Evolutionary conservation across 2,329 filamentous ascomycete species (phyloP).

Genomic region (Paracoccidioides brasiliensis): DNA sequence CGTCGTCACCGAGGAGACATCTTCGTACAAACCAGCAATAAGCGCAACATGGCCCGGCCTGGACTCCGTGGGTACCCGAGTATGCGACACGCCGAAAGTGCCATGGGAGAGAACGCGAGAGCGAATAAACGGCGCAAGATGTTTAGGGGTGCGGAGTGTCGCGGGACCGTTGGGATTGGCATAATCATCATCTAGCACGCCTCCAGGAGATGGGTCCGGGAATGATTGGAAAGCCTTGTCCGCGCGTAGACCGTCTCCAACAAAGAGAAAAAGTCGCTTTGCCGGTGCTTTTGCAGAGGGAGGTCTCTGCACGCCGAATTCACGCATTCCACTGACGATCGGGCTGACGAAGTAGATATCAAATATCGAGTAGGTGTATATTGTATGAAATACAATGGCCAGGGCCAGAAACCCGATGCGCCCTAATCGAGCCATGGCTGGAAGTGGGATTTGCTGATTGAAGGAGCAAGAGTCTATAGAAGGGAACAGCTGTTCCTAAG

Average conservation of each 20-base stretch:
- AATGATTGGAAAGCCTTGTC: slow-evolving; percentile 96
- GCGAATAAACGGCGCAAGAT: slow-evolving; percentile 80
- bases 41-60: slow-evolving; percentile 91
- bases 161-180: slow-evolving; percentile 41
- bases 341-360: slow-evolving; percentile 98
- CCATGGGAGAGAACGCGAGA: slow-evolving; percentile 78
- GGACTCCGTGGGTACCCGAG: slow-evolving; percentile 90
- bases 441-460: neutral
- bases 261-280: slow-evolving; percentile 80
- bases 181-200: slow-evolving; percentile 10
- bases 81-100: slow-evolving; percentile 95
- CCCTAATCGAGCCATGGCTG: slow-evolving; percentile 40
- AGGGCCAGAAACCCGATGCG: slow-evolving; percentile 77
- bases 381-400: slow-evolving; percentile 80
- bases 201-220: slow-evolving; percentile 61
- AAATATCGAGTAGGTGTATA: slow-evolving; percentile 93
- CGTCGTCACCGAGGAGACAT: slow-evolving; percentile 92
- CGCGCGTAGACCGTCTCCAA: slow-evolving; percentile 92
- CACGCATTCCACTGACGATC: slow-evolving; percentile 87
- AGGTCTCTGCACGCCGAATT: slow-evolving; percentile 57
- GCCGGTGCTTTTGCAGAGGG: slow-evolving; percentile 57
- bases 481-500: neutral
- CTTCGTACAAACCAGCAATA: slow-evolving; percentile 92
- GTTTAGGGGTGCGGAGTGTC: slow-evolving; percentile 56
- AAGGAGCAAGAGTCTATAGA: neutral